Evolutionary conservation across 2,329 filamentous ascomycete species (phyloP).

Genomic region (Pestalotiopsis sp.): DNA sequence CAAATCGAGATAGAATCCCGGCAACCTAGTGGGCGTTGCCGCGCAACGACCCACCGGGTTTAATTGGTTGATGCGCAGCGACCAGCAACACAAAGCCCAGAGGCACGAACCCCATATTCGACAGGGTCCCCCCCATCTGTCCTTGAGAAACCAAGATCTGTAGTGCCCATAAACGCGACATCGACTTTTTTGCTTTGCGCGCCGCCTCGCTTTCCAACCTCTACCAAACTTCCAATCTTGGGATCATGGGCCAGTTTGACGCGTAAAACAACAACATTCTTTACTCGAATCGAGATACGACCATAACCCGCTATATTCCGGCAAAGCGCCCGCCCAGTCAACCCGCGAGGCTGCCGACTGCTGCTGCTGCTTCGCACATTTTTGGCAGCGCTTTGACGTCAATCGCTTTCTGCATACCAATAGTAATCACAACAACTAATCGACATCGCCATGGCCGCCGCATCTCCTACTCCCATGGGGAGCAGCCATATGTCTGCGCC

Average conservation of each 20-base stretch:
- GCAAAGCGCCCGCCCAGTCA: neutral
- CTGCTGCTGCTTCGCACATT: constrained; percentile 19
- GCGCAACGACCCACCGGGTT: neutral
- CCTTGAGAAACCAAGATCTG: neutral
- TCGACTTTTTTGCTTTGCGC: constrained; percentile 32
- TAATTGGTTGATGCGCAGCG: constrained; percentile 3
- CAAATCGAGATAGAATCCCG: neutral
- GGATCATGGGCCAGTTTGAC: constrained; percentile 41
- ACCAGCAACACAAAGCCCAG: constrained; percentile 5
- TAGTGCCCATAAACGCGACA: constrained; percentile 24
- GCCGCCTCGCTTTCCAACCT: constrained; percentile 38
- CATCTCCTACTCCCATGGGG: constrained; percentile 50
- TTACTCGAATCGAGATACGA: constrained; percentile 32
- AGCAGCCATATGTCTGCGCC: constrained; percentile 48
- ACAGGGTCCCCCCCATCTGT: constrained; percentile 11
- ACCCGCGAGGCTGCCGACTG: constrained; percentile 16
- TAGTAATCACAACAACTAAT: constrained; percentile 13
- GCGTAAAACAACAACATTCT: constrained; percentile 38
- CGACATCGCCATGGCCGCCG: constrained; percentile 26
- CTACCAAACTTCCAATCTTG: constrained; percentile 33
- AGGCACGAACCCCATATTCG: constrained; percentile 2
- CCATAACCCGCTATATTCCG: constrained; percentile 18
- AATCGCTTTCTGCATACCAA: neutral
- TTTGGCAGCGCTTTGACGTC: neutral
- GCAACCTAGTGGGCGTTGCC: neutral